Percentiles rank a stretch among this genome's conserved stretches.
phyloP scores from a whole-genome alignment of 768 basidiomycete genomes.

The Lactifluus subvellereus region DNA sequence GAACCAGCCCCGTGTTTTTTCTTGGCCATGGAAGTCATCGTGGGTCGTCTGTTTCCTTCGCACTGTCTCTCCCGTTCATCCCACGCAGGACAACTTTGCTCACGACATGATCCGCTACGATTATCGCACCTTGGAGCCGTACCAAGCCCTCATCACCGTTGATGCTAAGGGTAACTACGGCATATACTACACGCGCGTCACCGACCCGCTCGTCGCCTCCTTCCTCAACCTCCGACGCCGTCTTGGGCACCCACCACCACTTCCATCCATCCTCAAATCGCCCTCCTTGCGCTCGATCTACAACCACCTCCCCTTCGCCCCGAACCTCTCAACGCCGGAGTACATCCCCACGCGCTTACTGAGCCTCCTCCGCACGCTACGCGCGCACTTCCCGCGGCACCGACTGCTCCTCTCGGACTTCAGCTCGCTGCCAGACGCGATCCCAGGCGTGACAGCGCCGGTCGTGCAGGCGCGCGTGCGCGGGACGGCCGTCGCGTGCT shows the following conservation, averaged over 20 bases:
- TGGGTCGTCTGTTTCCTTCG: slow-evolving; percentile 38
- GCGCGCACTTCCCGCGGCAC: slow-evolving; percentile 83
- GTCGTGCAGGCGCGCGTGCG: slow-evolving; percentile 93
- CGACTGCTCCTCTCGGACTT: slow-evolving; percentile 95
- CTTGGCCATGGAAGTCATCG: slow-evolving; percentile 91
- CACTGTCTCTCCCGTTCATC: neutral
- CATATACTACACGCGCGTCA: slow-evolving; percentile 74
- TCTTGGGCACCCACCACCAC: slow-evolving; percentile 52
- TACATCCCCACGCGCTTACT: slow-evolving; percentile 91
- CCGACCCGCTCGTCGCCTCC: slow-evolving; percentile 76
- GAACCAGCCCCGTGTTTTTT: slow-evolving; percentile 88
- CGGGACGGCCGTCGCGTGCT: slow-evolving; percentile 80
- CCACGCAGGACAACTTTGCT: slow-evolving; percentile 82
- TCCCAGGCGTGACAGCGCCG: slow-evolving; percentile 71
- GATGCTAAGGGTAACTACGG: slow-evolving; percentile 78
- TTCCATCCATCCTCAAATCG: slow-evolving; percentile 52
- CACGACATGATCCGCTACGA: slow-evolving; percentile 95
- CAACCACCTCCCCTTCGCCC: slow-evolving; percentile 73
- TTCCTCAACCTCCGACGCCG: slow-evolving; percentile 65
- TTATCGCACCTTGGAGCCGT: slow-evolving; percentile 67
- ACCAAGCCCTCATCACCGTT: slow-evolving; percentile 78
- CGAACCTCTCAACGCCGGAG: slow-evolving; percentile 83
- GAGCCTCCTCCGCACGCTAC: slow-evolving; percentile 74
- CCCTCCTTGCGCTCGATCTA: slow-evolving; percentile 59
- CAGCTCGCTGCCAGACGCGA: slow-evolving; percentile 76